Base-by-base conservation (phyloP, 768 basidiomycete species). In the Termitomyces eurrhizus region DNA sequence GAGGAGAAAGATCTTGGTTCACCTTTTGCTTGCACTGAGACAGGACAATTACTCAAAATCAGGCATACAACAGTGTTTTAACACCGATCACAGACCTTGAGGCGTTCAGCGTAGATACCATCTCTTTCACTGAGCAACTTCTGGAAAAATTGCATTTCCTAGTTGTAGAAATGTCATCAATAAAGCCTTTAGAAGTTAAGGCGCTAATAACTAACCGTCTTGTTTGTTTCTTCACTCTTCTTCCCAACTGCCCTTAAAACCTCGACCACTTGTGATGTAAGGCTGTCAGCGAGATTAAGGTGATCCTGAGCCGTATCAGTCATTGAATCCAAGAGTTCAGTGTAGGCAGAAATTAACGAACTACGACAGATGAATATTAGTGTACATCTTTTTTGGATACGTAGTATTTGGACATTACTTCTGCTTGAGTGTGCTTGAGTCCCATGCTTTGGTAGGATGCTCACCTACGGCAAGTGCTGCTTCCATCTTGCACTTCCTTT, bases 121-220 rank as follows among this genome's bases (percentile, higher is more conserved):
- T 93, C 91, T 56, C 89, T 79, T 58, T 93, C 90, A 3, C 81
- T 72, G 0, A 93, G 70, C 24, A 91, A 71, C 69, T 85, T 90
- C 72, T 87, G 84, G 69, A 86, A 91, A 72, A 85, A 89, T 64
- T 78, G 78, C 57, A 82, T 76, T 79, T 92, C 87, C 85, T 91
- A 66, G 49, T 55, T n/a, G 24, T 42, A 61, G 12, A 29, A 26
- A 29, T 32, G 49, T 63, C 50, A 64, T 8, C 53, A 50, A 59
- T 29, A 58, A 52, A 58, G 24, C 32, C 18, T 48, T 50, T 18
- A 42, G 52, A 35, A 64, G 55, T 36, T 46, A 33, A 18, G 60
- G 46, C 24, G 51, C 55, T 4, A 13, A 11, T n/a, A 49, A 24
- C 48, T 41, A 12, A 85, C 90, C 77, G 88, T 89, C 78, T 83